These are phyloP conservation scores for Bruguiera hainesii DNA, from an alignment of 441 rosid species.

Conservation along the genomic window DNA sequence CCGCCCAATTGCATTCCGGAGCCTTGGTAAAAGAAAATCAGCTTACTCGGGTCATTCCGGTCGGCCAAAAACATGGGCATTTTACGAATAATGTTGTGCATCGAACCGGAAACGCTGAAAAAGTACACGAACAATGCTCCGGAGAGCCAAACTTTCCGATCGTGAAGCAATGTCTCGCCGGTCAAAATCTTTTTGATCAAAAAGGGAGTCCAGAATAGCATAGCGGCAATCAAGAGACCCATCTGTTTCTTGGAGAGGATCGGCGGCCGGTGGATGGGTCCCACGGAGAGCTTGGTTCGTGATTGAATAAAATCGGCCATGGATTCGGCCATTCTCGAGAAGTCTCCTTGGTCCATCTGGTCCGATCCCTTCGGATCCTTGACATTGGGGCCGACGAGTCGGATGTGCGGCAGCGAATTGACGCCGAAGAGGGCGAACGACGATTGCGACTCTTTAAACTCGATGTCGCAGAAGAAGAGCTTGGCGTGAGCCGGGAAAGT, in stretches of 20 bases:
- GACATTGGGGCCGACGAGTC: slow-evolving; percentile 57
- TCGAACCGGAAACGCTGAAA: slow-evolving; percentile 88
- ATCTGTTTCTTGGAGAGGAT: slow-evolving; percentile 52
- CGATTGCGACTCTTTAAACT: slow-evolving; percentile 70
- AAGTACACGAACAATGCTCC: slow-evolving; percentile 77
- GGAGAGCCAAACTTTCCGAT: slow-evolving; percentile 59
- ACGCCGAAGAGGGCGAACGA: slow-evolving; percentile 75
- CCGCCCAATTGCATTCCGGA: slow-evolving; percentile 98
- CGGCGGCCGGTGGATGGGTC: slow-evolving; percentile 79
- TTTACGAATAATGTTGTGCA: slow-evolving; percentile 89
- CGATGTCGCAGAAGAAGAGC: slow-evolving; percentile 88
- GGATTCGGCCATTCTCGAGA: slow-evolving; percentile 78
- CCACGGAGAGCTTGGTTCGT: slow-evolving; percentile 55
- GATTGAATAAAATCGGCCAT: slow-evolving; percentile 76
- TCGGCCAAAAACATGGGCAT: slow-evolving; percentile 91
- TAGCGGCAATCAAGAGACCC: slow-evolving; percentile 23
- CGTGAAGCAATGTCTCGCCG: slow-evolving; percentile 70
- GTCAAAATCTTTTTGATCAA: slow-evolving; percentile 43
- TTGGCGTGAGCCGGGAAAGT: slow-evolving; percentile 30
- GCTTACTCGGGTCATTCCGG: slow-evolving; percentile 68
- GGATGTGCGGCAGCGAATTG: slow-evolving; percentile 84
- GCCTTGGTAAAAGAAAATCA: slow-evolving; percentile 87
- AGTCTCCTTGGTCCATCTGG: slow-evolving; percentile 74
- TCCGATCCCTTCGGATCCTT: slow-evolving; percentile 57
- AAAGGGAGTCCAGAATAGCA: slow-evolving; percentile 53